Percentiles rank a stretch among this genome's conserved stretches.
Conservation (phyloP, 768 basidiomycete species). For the Obba rivulosa region DNA sequence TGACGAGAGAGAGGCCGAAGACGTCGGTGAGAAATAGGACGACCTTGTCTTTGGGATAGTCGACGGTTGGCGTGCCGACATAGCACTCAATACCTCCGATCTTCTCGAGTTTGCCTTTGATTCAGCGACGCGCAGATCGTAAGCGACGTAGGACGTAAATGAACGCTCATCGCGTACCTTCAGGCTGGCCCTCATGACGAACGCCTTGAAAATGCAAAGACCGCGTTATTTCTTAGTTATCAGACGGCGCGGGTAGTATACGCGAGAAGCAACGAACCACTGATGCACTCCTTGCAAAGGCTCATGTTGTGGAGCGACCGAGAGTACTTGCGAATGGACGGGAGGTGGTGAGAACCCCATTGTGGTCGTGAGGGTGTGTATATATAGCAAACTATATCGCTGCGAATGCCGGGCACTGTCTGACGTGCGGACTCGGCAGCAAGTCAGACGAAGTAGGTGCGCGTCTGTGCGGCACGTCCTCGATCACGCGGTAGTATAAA, state of each 20-base stretch:
- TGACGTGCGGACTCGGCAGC: too few species aligned
- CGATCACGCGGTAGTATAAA: too few species aligned
- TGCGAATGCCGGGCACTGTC: too few species aligned
- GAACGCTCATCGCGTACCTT: conserved; percentile 20
- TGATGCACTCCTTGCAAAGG: conserved; percentile 51
- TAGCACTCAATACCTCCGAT: conserved; percentile 36
- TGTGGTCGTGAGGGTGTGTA: too few species aligned
- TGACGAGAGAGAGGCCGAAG: conserved; percentile 29
- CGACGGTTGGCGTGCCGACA: conserved; percentile 33
- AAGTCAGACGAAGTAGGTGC: too few species aligned
- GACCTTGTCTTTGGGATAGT: conserved; percentile 36
- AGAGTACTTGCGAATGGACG: background rate
- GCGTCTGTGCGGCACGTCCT: too few species aligned
- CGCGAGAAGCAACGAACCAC: conserved; percentile 32
- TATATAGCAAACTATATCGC: too few species aligned
- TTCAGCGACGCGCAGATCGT: background rate
- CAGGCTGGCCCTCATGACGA: conserved; percentile 30
- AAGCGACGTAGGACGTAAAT: background rate
- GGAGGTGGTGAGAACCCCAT: background rate
- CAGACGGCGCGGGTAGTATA: too few species aligned
- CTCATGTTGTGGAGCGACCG: conserved; percentile 31
- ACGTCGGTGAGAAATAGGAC: conserved; percentile 36
- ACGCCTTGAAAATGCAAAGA: conserved; percentile 19
- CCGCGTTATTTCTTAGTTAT: background rate
- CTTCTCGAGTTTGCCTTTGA: conserved; percentile 26